Evolutionary conservation across 345 rosid genomes (phyloP).

Genomic region (Iberis pinnata): DNA sequence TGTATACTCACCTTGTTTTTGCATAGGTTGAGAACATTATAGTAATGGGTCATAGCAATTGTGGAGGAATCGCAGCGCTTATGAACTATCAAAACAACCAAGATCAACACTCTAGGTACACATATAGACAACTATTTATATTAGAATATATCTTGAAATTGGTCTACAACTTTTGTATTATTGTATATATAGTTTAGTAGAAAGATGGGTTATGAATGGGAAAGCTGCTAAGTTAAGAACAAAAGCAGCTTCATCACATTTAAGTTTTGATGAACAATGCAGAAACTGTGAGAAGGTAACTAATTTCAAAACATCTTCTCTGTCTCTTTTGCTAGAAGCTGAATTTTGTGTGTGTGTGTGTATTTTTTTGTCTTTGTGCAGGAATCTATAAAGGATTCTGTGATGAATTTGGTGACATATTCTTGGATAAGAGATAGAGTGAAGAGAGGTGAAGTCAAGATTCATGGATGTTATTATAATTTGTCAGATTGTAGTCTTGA

Average conservation of each 20-base stretch:
- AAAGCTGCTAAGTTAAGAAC: constrained; percentile 64
- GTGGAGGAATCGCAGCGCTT: constrained; percentile 83
- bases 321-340: constrained; percentile 1
- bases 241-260: constrained; percentile 49
- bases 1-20: constrained; percentile 7
- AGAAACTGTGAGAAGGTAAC: constrained; percentile 80
- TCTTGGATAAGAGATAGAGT: constrained; percentile 68
- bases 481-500: constrained; percentile 51
- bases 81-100: constrained; percentile 67
- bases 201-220: constrained; percentile 71
- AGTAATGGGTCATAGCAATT: constrained; percentile 77
- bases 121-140: not conserved
- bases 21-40: constrained; percentile 76
- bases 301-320: not conserved
- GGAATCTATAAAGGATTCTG: constrained; percentile 59
- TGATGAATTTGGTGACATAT: constrained; percentile 56
- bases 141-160: too few relatives aligned
- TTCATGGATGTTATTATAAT: constrained; percentile 69
- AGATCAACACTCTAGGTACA: constrained; percentile 52
- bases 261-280: constrained; percentile 76
- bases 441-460: constrained; percentile 32
- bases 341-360: not conserved
- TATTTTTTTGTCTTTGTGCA: constrained; percentile 18
- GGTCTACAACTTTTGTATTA: not conserved
- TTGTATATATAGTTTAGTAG: constrained; percentile 49